Base-by-base conservation (phyloP, 768 basidiomycete species). In the Mycena indigotica region DNA sequence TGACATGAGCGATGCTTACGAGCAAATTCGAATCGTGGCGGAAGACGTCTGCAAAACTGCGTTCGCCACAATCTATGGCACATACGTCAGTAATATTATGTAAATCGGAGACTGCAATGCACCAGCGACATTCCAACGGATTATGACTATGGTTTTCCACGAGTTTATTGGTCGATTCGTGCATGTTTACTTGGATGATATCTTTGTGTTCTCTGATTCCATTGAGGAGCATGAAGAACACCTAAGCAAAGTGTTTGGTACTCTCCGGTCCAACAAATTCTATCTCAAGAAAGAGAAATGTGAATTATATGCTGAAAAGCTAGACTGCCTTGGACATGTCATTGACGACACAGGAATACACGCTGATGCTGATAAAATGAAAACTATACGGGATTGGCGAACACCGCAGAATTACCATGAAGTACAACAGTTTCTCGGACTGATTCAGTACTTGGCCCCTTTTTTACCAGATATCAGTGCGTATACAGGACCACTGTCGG, bases 41-140 rank as follows among this genome's bases (percentile, higher is more conserved):
- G 64, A 65, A 1, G 66, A 73, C 35, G 58, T 74, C 2, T 48
- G 46, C 29, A 64, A 67, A 1, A 69, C 66, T 0, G 69, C 65
- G 0, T 74, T 78, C 1, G 64, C 70, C 0, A 77, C 70, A 78
- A 77, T 0, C 73, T 82, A 51, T 77, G 75, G 45, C 81, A 83
- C 58, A 73, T 75, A 0, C 76, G 75, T 0, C 65, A 75, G 73
- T 24, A 54, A 57, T 19, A 70, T 69, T 8, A 72, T 73, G 72
- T 76, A 72, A 57, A 69, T 72, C 68, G 80, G 79, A 0, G 74
- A 82, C 54, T 78, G 75, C 38, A 84, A 84, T 58, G 75, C 75
- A 0, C 78, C 77, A 0, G 66, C 77, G 0, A 83, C 79, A 0
- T 83, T 79, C 52, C 81, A 83, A 53, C 29, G 70, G 0, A 57